These are phyloP conservation scores for Emericellopsis atlantica DNA, from an alignment of 2,329 filamentous ascomycete genomes.

Conservation along the genomic window DNA sequence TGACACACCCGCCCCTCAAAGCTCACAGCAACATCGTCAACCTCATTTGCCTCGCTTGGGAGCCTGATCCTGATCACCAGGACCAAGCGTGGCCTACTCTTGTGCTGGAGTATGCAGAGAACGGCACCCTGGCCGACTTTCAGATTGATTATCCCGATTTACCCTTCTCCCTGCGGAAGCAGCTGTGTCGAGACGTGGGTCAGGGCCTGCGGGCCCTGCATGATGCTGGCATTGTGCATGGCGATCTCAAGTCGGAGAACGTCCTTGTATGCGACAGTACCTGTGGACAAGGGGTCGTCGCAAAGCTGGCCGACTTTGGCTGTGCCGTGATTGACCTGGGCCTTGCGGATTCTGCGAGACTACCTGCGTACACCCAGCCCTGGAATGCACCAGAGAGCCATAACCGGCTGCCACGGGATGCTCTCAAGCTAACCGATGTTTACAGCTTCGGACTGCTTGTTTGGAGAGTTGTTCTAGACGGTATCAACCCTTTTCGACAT, in stretches of 20 bases:
- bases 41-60: neutral
- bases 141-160: neutral
- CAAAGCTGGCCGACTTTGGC: neutral
- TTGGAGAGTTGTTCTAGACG: neutral
- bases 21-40: neutral
- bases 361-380: neutral
- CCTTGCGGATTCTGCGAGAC: neutral
- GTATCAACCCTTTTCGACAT: neutral
- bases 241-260: neutral
- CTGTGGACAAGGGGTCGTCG: neutral
- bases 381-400: neutral
- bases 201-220: neutral
- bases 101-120: neutral
- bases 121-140: neutral
- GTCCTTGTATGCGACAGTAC: neutral
- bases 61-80: neutral
- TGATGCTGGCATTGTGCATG: neutral
- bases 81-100: neutral
- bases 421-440: neutral
- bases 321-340: neutral
- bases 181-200: neutral
- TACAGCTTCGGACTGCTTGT: neutral
- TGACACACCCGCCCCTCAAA: neutral
- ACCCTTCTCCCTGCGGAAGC: neutral
- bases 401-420: neutral